Conservation (phyloP, 1,284 basidiomycete genomes). For the Peniophora sp. region DNA sequence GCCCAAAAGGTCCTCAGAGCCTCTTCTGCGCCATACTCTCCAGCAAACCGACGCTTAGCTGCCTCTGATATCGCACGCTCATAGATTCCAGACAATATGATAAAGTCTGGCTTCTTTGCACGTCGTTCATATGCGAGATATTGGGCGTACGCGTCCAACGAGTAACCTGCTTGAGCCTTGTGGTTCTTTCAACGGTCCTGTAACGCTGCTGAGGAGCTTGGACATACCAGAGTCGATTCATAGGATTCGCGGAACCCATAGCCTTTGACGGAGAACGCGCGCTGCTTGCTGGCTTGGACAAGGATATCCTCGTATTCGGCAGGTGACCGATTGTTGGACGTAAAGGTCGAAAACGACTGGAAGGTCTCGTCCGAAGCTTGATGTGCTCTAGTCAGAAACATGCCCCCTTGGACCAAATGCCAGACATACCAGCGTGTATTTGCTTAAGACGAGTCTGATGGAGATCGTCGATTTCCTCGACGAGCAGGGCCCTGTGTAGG, state of each 20-base stretch:
- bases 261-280: conserved; percentile 49
- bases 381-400: background rate
- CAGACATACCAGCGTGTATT: conserved; percentile 56
- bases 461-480: conserved; percentile 40
- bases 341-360: conserved; percentile 81
- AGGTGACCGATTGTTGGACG: conserved; percentile 67
- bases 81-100: conserved; percentile 55
- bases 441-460: conserved; percentile 54
- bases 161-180: conserved; percentile 38
- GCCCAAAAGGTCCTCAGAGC: conserved; percentile 55
- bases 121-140: conserved; percentile 62
- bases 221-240: conserved; percentile 51
- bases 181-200: conserved; percentile 4
- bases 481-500: conserved; percentile 26
- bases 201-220: background rate
- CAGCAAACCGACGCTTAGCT: conserved; percentile 44
- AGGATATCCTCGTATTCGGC: conserved; percentile 72
- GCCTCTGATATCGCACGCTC: conserved; percentile 76
- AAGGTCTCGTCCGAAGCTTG: conserved; percentile 71
- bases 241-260: conserved; percentile 54
- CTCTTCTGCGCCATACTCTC: conserved; percentile 47
- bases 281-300: conserved; percentile 66
- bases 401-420: background rate
- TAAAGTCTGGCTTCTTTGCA: conserved; percentile 55
- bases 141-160: conserved; percentile 52